Evolutionary conservation across 1,284 basidiomycete genomes (phyloP).

Genomic region (Ceratobasidium sp.): DNA sequence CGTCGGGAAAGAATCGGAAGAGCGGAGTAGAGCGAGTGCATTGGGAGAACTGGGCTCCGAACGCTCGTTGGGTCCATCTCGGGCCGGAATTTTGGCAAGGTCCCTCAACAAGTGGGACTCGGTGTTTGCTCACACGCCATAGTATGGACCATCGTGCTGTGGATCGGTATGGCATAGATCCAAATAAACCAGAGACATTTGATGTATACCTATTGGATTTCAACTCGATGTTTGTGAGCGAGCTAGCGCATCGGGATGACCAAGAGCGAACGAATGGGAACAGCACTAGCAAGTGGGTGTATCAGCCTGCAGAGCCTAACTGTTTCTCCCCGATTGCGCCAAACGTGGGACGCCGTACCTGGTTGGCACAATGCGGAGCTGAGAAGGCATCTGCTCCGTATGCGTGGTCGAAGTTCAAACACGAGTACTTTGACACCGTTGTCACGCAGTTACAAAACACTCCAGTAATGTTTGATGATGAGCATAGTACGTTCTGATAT

Average conservation of each 20-base stretch:
- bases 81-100: not conserved
- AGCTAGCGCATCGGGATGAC: not conserved
- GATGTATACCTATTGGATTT: not conserved
- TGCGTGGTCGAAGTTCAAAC: not conserved
- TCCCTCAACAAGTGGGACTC: not conserved
- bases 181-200: not conserved
- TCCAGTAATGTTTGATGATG: no score
- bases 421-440: slow-evolving; percentile 3
- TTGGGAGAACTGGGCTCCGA: not conserved
- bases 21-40: not conserved
- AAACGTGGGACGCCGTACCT: not conserved
- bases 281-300: not conserved
- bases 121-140: not conserved
- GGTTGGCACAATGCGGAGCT: not conserved
- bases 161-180: not conserved
- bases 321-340: not conserved
- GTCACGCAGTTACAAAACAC: not conserved
- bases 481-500: no score
- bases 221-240: not conserved
- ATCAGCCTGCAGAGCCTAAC: not conserved
- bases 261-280: not conserved
- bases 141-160: no score
- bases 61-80: not conserved
- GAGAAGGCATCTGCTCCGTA: slow-evolving; percentile 1
- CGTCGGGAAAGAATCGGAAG: not conserved